Percentiles rank a stretch among this genome's conserved stretches.
Conservation (phyloP, 192 early-diverging fungal species). For the Mycoemilia scoparia region DNA sequence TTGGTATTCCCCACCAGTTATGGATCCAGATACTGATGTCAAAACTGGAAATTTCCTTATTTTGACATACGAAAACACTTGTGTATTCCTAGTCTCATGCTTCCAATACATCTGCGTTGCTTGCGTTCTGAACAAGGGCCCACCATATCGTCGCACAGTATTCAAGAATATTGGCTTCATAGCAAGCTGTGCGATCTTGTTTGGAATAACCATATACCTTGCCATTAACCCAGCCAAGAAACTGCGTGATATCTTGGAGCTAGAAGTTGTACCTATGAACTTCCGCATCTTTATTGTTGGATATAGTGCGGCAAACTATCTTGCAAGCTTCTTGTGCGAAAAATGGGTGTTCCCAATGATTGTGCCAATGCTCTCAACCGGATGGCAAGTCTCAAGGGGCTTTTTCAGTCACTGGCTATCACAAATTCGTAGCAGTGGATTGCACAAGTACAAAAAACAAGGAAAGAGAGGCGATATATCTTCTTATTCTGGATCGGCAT, state of each 20-base stretch:
- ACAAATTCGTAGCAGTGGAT: too few relatives aligned
- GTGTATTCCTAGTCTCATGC: constrained; percentile 72
- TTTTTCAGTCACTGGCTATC: too few relatives aligned
- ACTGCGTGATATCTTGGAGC: constrained; percentile 40
- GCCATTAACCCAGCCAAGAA: constrained; percentile 35
- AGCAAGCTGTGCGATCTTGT: constrained; percentile 28
- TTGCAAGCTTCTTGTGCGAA: constrained; percentile 13
- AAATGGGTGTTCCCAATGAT: constrained; percentile 19
- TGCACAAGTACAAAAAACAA: too few relatives aligned
- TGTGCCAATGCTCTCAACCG: too few relatives aligned
- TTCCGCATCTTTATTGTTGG: constrained; percentile 42
- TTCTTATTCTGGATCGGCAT: too few relatives aligned
- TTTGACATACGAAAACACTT: constrained; percentile 74
- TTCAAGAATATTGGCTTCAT: constrained; percentile 46
- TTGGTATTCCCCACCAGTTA: constrained; percentile 41
- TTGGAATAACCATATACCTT: constrained; percentile 39
- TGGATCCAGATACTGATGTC: constrained; percentile 31
- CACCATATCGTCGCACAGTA: constrained; percentile 81
- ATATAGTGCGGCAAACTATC: constrained; percentile 39
- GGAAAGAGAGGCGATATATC: too few relatives aligned
- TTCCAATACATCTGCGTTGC: constrained; percentile 89
- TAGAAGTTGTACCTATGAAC: constrained; percentile 32
- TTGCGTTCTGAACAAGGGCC: constrained; percentile 85
- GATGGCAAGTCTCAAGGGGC: too few relatives aligned
- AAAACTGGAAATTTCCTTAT: constrained; percentile 51